Percentiles rank a stretch among this genome's conserved stretches.
Evolutionary conservation across 306 rosid genomes (phyloP).

Genomic region (Crotalaria pallida): DNA sequence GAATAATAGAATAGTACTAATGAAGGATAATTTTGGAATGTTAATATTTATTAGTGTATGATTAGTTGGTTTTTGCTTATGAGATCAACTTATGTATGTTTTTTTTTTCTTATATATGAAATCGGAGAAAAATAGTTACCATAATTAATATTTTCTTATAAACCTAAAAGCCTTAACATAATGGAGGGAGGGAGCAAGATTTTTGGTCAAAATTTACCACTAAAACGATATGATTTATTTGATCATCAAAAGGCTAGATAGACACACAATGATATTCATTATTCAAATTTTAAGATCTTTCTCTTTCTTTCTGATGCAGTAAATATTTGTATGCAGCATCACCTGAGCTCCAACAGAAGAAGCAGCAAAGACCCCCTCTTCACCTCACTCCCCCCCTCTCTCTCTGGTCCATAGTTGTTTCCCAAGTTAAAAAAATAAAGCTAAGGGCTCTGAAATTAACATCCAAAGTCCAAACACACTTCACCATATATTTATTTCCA

Average conservation of each 20-base stretch:
- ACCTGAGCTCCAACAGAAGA: slow-evolving; percentile 24
- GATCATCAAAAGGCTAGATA: slow-evolving; percentile 15
- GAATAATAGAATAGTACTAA: too few species aligned
- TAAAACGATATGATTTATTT: slow-evolving; percentile 16
- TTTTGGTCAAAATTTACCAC: too few species aligned
- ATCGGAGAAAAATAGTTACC: too few species aligned
- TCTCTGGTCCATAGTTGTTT: slow-evolving; percentile 40
- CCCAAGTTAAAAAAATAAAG: slow-evolving; percentile 46
- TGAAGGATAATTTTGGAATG: too few species aligned
- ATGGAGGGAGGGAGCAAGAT: too few species aligned
- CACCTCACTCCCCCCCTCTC: not conserved
- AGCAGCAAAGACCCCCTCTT: not conserved
- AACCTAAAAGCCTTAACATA: too few species aligned
- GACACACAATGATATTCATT: slow-evolving; percentile 9
- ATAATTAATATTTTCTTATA: too few species aligned
- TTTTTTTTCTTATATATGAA: too few species aligned
- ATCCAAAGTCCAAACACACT: slow-evolving; percentile 17
- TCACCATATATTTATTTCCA: slow-evolving; percentile 39
- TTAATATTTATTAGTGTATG: too few species aligned
- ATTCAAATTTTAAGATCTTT: not conserved
- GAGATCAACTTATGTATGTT: too few species aligned
- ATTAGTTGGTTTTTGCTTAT: too few species aligned
- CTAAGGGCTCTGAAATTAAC: slow-evolving; percentile 30
- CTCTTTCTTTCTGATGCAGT: slow-evolving; percentile 2
- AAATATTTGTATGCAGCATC: slow-evolving; percentile 9